These are phyloP conservation scores for Elasticomyces elasticus DNA, from an alignment of 495 filamentous ascomycete genomes.

Conservation along the genomic window DNA sequence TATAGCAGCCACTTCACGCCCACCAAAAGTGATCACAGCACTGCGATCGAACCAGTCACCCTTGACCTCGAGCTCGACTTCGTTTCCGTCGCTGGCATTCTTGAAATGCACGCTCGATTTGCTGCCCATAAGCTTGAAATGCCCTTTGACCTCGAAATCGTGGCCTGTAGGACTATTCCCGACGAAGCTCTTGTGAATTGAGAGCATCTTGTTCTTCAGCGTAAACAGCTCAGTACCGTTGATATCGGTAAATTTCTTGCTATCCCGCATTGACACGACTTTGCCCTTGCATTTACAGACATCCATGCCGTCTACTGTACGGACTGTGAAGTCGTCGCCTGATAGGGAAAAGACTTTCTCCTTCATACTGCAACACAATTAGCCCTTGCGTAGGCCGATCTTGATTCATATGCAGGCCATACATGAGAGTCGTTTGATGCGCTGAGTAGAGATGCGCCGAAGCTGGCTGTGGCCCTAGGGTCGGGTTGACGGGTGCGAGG, in stretches of 20 bases:
- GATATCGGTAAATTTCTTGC: constrained; percentile 15
- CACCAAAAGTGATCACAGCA: constrained; percentile 9
- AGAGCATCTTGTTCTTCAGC: constrained; percentile 18
- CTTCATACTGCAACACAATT: no score
- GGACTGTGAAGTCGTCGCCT: constrained; percentile 20
- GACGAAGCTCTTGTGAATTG: constrained; percentile 15
- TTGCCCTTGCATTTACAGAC: constrained; percentile 18
- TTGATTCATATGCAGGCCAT: no score
- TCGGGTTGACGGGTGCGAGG: constrained; percentile 10
- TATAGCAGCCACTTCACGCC: constrained; percentile 11
- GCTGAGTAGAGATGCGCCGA: constrained; percentile 13
- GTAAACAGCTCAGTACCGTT: constrained; percentile 18
- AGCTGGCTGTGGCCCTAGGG: constrained; percentile 16
- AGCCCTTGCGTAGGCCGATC: no score
- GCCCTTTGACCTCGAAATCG: constrained; percentile 18
- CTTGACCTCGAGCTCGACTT: constrained; percentile 16
- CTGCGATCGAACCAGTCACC: constrained; percentile 17
- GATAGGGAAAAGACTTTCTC: constrained; percentile 17
- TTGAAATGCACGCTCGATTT: constrained; percentile 9
- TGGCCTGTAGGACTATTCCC: constrained; percentile 4
- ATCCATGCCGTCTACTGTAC: constrained; percentile 11
- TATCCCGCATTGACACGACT: constrained; percentile 2
- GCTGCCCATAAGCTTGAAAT: constrained; percentile 15
- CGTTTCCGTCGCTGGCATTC: constrained; percentile 13
- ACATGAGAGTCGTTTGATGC: constrained; percentile 11